phyloP scores from a whole-genome alignment of 129 eudicot genomes.

The Arctium lappa region DNA sequence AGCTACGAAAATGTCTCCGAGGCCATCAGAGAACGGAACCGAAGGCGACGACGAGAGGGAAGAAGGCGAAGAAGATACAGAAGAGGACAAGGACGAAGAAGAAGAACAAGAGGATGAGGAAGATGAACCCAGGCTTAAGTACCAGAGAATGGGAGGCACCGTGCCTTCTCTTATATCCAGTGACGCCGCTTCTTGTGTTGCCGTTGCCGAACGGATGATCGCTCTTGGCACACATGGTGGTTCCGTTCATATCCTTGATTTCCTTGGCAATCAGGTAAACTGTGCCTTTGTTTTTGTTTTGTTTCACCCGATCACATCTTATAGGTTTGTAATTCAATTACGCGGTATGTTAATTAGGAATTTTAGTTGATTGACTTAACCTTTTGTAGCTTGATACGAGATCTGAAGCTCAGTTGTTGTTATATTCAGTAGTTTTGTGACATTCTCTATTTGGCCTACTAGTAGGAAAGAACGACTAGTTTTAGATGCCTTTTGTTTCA shows the following conservation, averaged over 20 bases:
- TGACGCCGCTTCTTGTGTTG: conserved; percentile 90
- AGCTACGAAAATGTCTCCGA: conserved; percentile 51
- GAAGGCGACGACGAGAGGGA: conserved; percentile 90
- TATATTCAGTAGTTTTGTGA: not conserved
- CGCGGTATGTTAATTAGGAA: not conserved
- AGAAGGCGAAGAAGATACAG: conserved; percentile 52
- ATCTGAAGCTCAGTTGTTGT: conserved; percentile 21
- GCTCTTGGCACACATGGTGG: conserved; percentile 93
- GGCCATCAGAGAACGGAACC: conserved; percentile 65
- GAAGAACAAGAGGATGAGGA: conserved; percentile 55
- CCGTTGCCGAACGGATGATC: conserved; percentile 95
- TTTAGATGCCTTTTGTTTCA: not conserved
- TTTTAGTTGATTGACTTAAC: conserved; percentile 9
- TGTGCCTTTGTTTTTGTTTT: not conserved
- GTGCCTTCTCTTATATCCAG: conserved; percentile 63
- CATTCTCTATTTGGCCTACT: not conserved
- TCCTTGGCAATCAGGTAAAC: conserved; percentile 88
- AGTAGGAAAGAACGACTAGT: conserved; percentile 6
- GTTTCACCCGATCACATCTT: conserved; percentile 11
- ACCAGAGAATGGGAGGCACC: conserved; percentile 95
- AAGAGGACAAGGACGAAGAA: conserved; percentile 45
- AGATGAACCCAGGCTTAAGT: conserved; percentile 90
- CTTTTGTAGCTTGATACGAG: conserved; percentile 11
- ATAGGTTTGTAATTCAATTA: conserved; percentile 6
- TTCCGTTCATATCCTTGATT: conserved; percentile 86